Base-by-base conservation (phyloP, 306 rosid species). In the Pyrus betulifolia region DNA sequence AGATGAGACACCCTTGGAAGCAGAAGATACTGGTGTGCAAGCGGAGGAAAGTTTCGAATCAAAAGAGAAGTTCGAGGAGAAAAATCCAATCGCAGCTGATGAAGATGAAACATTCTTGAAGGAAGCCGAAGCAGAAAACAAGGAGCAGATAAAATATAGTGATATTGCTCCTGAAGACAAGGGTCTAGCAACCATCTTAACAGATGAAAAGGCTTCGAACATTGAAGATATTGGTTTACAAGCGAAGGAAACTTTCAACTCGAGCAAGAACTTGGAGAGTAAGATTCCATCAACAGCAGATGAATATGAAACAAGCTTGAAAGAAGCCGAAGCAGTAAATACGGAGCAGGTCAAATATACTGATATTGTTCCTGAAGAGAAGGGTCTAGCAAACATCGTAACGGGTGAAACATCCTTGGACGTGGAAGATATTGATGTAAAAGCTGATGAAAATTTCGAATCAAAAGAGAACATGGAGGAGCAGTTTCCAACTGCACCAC, bases 71-170 rank as follows among this genome's bases (percentile, higher is more conserved):
- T 76, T 71, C 67, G 59, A 66, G 74, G 44, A 72, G 14, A n/a
- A 72, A 10, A 35, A n/a, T 38, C 52, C 35, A 2, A 14, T 17
- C 4, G 15, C 10, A 8, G 8, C 67, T 38, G 55, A 72, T 57
- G 76, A 57, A 21, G 81, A 71, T 71, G 74, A 83, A 42, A 25
- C 42, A 27, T 27, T 51, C 23, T 45, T 78, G 66, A 70, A 78
- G 77, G 82, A 79, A 70, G 68, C 30, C 14, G 21, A 75, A 52
- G 70, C 66, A 42, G 66, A 71, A 58, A 55, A 54, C 15, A 30
- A 67, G 14, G 79, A 72, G 72, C 72, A 40, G 11, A 30, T 57
- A 4, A 46, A 78, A 21, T 54, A 27, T 27, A 25, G 52, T 69
- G 60, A 74, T 55, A 22, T 15, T 63, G 40, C 21, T 31, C 68